Evolutionary conservation across 73 alveolate species (phyloP).

Genomic region (Symbiodinium pilosum): DNA sequence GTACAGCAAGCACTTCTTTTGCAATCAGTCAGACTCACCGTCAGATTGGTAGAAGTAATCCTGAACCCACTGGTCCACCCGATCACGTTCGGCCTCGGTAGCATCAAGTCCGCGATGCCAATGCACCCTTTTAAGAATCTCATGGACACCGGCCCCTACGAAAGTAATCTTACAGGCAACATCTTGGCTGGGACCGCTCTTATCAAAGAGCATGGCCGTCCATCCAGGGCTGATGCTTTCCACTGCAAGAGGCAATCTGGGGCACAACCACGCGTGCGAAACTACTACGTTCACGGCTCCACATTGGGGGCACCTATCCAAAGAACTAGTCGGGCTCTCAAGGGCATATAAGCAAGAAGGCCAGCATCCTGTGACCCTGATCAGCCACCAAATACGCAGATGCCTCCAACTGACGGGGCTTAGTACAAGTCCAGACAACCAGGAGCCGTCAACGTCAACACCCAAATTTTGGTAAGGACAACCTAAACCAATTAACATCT

Average conservation of each 20-base stretch:
- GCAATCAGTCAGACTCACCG: not conserved
- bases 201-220: not conserved
- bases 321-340: not conserved
- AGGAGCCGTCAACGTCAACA: not conserved
- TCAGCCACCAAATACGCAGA: not conserved
- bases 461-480: not conserved
- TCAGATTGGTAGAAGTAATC: not conserved
- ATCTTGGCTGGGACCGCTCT: not conserved
- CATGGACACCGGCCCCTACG: not conserved
- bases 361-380: not conserved
- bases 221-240: not conserved
- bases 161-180: not conserved
- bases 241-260: not conserved
- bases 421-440: not conserved
- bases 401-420: not conserved
- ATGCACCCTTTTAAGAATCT: not conserved
- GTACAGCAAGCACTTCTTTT: not conserved
- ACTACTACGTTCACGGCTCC: not conserved
- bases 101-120: not conserved
- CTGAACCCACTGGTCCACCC: not conserved
- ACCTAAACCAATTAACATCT: not conserved
- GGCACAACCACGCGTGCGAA: not conserved
- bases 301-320: not conserved
- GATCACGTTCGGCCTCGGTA: not conserved
- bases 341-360: not conserved